These are phyloP conservation scores for Tilletia horrida DNA, from an alignment of 1,284 basidiomycete genomes.

Conservation along the genomic window DNA sequence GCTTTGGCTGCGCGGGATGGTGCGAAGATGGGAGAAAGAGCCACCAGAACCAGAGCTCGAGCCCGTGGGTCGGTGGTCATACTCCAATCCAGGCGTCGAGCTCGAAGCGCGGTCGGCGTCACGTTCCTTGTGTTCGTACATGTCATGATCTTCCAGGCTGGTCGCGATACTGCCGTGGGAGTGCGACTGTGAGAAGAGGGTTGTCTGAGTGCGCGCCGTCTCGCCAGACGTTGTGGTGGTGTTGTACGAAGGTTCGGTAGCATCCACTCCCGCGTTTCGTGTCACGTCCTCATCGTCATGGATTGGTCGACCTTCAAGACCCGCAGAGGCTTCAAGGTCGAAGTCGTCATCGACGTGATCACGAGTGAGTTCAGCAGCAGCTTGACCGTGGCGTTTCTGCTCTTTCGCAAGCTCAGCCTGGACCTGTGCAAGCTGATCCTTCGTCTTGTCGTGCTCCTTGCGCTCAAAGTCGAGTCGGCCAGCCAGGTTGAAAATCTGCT, in stretches of 20 bases:
- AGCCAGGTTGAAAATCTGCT: conserved; percentile 53
- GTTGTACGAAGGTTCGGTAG: background rate
- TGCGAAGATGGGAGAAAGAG: conserved; percentile 4
- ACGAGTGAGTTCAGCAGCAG: background rate
- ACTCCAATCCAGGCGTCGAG: conserved; percentile 7
- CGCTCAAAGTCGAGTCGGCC: conserved; percentile 50
- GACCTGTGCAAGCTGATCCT: conserved; percentile 28
- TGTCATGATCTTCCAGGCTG: background rate
- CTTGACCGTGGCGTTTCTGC: background rate
- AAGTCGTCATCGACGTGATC: background rate
- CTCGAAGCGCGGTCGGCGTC: background rate
- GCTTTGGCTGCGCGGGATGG: background rate
- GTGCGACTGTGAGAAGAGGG: background rate
- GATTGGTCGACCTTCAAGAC: background rate
- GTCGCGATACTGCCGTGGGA: background rate
- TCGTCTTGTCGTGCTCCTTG: conserved; percentile 40
- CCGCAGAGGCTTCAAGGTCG: background rate
- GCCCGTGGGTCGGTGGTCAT: background rate
- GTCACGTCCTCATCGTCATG: no score
- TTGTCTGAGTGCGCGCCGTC: no score
- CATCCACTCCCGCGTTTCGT: no score
- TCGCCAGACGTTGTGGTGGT: no score
- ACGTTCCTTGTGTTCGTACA: background rate
- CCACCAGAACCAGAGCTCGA: background rate
- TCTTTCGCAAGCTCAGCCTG: background rate